phyloP scores from a whole-genome alignment of 1,284 basidiomycete genomes.

The Volvariella surrecta region DNA sequence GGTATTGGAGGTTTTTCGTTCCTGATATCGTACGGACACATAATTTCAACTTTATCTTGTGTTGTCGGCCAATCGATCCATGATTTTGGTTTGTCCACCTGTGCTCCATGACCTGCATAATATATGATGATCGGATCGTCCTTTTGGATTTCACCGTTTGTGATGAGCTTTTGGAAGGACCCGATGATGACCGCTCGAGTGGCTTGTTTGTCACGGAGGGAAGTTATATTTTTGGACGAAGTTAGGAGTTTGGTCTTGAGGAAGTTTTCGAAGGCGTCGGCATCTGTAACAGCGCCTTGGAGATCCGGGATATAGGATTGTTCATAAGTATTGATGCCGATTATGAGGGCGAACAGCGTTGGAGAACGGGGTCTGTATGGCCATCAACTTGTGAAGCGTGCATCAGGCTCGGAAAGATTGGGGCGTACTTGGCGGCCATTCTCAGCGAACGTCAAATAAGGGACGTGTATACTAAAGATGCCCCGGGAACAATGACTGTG shows the following conservation, averaged over 20 bases:
- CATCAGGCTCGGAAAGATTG: no score
- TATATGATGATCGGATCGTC: constrained; percentile 25
- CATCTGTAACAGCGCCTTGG: constrained; percentile 21
- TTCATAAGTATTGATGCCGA: constrained; percentile 23
- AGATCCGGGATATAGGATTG: constrained; percentile 13
- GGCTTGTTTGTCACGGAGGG: constrained; percentile 22
- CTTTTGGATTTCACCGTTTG: constrained; percentile 16
- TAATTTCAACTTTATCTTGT: constrained; percentile 19
- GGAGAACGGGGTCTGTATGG: background rate
- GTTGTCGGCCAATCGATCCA: constrained; percentile 19
- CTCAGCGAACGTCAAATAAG: no score
- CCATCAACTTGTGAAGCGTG: no score
- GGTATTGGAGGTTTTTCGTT: constrained; percentile 9
- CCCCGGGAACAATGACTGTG: no score
- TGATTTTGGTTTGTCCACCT: constrained; percentile 15
- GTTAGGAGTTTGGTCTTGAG: constrained; percentile 18
- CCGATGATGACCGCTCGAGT: constrained; percentile 22
- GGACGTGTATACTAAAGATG: no score
- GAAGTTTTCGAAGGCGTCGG: constrained; percentile 20
- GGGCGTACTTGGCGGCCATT: no score
- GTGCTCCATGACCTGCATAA: constrained; percentile 29
- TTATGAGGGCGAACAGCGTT: constrained; percentile 20
- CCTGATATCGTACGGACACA: constrained; percentile 22
- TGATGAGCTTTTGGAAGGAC: constrained; percentile 17
- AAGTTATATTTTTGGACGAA: constrained; percentile 20